Evolutionary conservation across 2,329 filamentous ascomycete species (phyloP).

Genomic region (Cryphonectria parasitica): DNA sequence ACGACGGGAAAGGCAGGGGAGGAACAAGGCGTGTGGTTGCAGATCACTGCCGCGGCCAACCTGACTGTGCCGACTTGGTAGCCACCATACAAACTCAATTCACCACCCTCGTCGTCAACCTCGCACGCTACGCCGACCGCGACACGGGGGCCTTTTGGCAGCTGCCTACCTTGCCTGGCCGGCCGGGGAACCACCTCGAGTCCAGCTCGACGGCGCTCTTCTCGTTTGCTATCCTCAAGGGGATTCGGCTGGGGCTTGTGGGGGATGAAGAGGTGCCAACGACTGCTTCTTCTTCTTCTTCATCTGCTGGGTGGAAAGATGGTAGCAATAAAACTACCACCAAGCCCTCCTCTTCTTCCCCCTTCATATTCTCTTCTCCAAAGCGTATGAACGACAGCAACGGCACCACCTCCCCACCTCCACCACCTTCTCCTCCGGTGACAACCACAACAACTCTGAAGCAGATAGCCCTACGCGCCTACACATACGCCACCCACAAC

Average conservation of each 20-base stretch:
- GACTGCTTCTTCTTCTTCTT: background rate
- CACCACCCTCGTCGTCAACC: conserved; percentile 44
- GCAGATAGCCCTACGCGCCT: conserved; percentile 11
- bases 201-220: conserved; percentile 64
- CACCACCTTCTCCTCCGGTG: background rate
- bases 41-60: conserved; percentile 37
- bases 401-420: background rate
- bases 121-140: conserved; percentile 47
- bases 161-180: conserved; percentile 50
- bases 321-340: background rate
- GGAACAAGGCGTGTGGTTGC: conserved; percentile 27
- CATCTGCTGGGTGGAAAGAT: background rate
- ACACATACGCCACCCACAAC: background rate
- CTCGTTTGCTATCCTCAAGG: conserved; percentile 55
- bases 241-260: conserved; percentile 21
- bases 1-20: conserved; percentile 31
- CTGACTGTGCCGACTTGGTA: conserved; percentile 9
- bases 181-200: conserved; percentile 62
- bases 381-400: background rate
- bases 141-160: conserved; percentile 60
- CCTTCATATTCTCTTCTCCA: background rate
- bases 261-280: background rate
- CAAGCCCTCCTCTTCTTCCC: background rate
- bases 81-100: conserved; percentile 37
- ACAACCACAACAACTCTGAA: background rate